Percentiles rank a stretch among this genome's conserved stretches.
Conservation (phyloP, 1,284 basidiomycete species). For the Pseudozyma hubeiensis region DNA sequence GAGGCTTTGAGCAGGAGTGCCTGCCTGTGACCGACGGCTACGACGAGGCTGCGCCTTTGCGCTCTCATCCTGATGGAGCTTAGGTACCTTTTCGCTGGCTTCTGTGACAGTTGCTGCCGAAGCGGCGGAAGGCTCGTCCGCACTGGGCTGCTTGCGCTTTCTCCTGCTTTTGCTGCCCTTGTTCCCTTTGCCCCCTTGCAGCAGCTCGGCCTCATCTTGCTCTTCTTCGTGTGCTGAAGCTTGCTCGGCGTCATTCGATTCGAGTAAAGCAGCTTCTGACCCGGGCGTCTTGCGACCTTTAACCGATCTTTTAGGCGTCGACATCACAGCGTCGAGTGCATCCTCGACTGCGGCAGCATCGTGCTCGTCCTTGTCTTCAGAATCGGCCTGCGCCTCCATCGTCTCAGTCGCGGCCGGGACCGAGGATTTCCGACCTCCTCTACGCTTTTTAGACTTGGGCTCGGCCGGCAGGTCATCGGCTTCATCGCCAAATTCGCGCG, state of each 20-base stretch:
- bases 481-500: background rate
- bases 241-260: conserved; percentile 8
- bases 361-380: conserved; percentile 7
- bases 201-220: background rate
- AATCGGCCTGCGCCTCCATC: background rate
- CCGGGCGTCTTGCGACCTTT: conserved; percentile 18
- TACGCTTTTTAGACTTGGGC: conserved; percentile 12
- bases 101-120: conserved; percentile 1
- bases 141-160: conserved; percentile 23
- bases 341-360: conserved; percentile 21
- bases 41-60: conserved; percentile 26
- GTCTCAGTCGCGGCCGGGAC: background rate
- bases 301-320: conserved; percentile 11
- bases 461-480: conserved; percentile 1
- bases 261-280: background rate
- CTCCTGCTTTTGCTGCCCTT: conserved; percentile 11
- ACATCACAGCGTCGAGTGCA: conserved; percentile 1
- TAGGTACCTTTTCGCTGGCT: conserved; percentile 5
- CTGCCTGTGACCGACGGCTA: conserved; percentile 32
- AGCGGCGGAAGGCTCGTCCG: conserved; percentile 4
- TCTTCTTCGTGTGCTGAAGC: background rate
- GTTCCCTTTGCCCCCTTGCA: conserved; percentile 2
- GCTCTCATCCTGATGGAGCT: conserved; percentile 8
- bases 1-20: conserved; percentile 8
- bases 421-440: conserved; percentile 21